These are phyloP conservation scores for Boletales sp. DNA, from an alignment of 768 basidiomycete species.

Conservation along the genomic window DNA sequence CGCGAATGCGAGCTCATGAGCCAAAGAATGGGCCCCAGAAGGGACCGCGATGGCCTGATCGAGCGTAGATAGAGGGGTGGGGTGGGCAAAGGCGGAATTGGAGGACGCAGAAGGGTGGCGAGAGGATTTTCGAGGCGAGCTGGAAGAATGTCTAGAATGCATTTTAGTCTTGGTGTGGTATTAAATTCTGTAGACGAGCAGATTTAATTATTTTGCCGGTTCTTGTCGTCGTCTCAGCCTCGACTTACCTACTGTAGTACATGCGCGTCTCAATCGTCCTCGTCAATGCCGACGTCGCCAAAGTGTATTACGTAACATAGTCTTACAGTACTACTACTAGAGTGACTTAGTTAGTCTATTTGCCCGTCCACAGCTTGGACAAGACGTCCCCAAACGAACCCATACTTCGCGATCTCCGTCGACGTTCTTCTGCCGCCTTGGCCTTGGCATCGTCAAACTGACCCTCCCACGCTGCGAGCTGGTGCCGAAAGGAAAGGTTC, in stretches of 20 bases:
- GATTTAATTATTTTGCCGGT: background rate
- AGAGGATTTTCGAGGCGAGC: slow-evolving; percentile 26
- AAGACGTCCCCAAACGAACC: slow-evolving; percentile 3
- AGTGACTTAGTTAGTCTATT: background rate
- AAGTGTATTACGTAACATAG: slow-evolving; percentile 16
- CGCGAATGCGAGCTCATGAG: slow-evolving; percentile 83
- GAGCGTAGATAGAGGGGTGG: slow-evolving; percentile 29
- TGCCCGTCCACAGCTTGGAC: slow-evolving; percentile 17
- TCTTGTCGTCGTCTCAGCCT: too few species aligned
- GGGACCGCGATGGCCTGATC: slow-evolving; percentile 29
- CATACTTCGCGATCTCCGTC: slow-evolving; percentile 7
- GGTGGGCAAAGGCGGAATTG: slow-evolving; percentile 16
- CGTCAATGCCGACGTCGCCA: too few species aligned
- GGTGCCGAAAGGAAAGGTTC: slow-evolving; percentile 62
- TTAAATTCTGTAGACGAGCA: too few species aligned
- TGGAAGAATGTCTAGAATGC: slow-evolving; percentile 27
- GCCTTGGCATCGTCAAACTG: slow-evolving; percentile 26
- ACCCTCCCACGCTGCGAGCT: slow-evolving; percentile 42
- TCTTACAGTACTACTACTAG: too few species aligned
- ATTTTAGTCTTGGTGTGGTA: slow-evolving; percentile 8
- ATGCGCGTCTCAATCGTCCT: too few species aligned
- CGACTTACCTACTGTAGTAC: too few species aligned
- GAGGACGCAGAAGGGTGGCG: slow-evolving; percentile 26
- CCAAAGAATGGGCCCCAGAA: slow-evolving; percentile 57
- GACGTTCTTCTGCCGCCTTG: slow-evolving; percentile 14